Base-by-base conservation (phyloP, 768 basidiomycete genomes). In the Lentinula guzmanii region DNA sequence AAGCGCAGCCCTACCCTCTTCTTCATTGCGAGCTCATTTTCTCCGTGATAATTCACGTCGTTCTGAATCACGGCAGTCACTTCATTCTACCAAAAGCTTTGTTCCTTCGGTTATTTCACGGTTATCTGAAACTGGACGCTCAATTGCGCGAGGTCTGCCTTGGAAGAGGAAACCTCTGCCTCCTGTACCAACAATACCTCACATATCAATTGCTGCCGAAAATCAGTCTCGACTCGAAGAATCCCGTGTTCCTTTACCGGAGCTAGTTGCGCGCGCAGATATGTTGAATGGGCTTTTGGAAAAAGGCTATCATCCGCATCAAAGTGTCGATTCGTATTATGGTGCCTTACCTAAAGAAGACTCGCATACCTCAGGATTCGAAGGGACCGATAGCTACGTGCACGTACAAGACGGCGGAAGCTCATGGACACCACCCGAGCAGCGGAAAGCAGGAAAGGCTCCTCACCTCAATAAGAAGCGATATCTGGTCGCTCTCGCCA, bases 101-200 rank as follows among this genome's bases (percentile, higher is more conserved):
- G 78, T 78, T 4, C 74, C 83, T 5, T 84, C 84, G 8, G 77
- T 85, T 64, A 74, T 85, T 16, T 83, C 83, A 31, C 72, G 75
- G 31, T 67, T 82, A 56, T 81, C 83, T 5, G 74, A 75, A 9
- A 70, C 65, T 33, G 54, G 74, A 28, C 68, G 71, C 34, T 80
- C 78, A 6, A 61, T 79, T 41, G 69, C 69, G 39, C 74, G 73
- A 34, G 67, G 74, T 41, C 65, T 81, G 54, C 63, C 70, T 35
- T 78, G 82, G 80, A 74, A 76, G 61, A 79, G 68, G 28, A 86
- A 86, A 67, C 84, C 85, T 3, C 71, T 87, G 15, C 86, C 86
- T 6, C 85, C 84, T 1, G 76, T 87, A 28, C 86, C 86, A 15
- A 72, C 71, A 18, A 76, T 83, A 13, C 79, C 83, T 2, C 70